Conservation (phyloP, 1,284 basidiomycete species). For the Agaricales sp. region DNA sequence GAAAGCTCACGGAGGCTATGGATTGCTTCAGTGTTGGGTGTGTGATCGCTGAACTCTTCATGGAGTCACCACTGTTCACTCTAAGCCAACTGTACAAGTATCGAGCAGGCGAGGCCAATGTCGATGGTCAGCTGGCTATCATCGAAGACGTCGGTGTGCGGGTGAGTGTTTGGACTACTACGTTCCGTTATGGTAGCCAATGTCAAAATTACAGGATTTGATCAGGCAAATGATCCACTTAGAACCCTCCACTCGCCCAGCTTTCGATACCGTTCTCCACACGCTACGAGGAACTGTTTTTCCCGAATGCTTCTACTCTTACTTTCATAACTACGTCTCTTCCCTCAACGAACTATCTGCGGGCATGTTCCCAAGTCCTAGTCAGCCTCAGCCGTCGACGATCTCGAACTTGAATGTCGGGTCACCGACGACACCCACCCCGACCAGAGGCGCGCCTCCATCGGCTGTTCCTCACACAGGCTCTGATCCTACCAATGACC, state of each 20-base stretch:
- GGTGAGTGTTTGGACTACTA: slow-evolving; percentile 34
- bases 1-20: slow-evolving; percentile 90
- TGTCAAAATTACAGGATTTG: slow-evolving; percentile 46
- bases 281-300: slow-evolving; percentile 74
- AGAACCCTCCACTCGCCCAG: slow-evolving; percentile 67
- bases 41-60: slow-evolving; percentile 92
- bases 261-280: slow-evolving; percentile 78
- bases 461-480: slow-evolving; percentile 8
- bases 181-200: slow-evolving; percentile 11
- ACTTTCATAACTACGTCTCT: slow-evolving; percentile 83
- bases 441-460: not conserved
- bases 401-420: slow-evolving; percentile 9
- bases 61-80: slow-evolving; percentile 90
- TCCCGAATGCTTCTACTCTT: slow-evolving; percentile 90
- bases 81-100: slow-evolving; percentile 96
- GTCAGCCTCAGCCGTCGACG: slow-evolving; percentile 13
- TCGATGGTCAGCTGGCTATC: slow-evolving; percentile 64
- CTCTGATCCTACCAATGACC: slow-evolving; percentile 23
- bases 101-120: slow-evolving; percentile 72
- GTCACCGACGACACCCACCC: slow-evolving; percentile 19
- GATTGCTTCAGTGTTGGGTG: slow-evolving; percentile 96
- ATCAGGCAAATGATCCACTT: slow-evolving; percentile 88
- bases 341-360: slow-evolving; percentile 65
- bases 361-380: slow-evolving; percentile 19
- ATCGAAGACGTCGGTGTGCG: slow-evolving; percentile 79